These are phyloP conservation scores for Penicillium sp. DNA, from an alignment of 2,329 filamentous ascomycete genomes.

Conservation along the genomic window DNA sequence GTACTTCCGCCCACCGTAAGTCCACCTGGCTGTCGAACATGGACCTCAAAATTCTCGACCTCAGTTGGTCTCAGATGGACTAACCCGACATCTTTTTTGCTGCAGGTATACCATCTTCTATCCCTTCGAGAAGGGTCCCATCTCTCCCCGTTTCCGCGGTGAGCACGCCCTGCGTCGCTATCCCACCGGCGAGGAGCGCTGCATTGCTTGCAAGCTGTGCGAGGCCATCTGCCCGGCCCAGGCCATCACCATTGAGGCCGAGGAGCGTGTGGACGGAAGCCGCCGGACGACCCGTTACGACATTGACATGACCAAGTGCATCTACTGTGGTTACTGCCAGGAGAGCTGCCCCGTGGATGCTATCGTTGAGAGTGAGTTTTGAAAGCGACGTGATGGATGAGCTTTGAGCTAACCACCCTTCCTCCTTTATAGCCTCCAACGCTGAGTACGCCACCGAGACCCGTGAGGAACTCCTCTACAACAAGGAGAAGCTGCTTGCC, in stretches of 20 bases:
- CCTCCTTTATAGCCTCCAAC: constrained; percentile 55
- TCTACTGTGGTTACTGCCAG: constrained; percentile 99
- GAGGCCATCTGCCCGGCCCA: constrained; percentile 97
- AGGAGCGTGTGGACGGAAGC: constrained; percentile 94
- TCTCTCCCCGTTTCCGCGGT: constrained; percentile 95
- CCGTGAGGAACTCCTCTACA: constrained; percentile 93
- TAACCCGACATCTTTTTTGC: constrained; percentile 2
- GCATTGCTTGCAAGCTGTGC: constrained; percentile 99
- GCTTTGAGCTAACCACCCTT: constrained; percentile 5
- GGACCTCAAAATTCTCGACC: background rate
- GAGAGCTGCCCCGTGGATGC: constrained; percentile 98
- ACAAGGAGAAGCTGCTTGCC: constrained; percentile 89
- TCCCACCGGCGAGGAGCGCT: constrained; percentile 95
- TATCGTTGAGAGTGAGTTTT: constrained; percentile 67
- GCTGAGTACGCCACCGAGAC: constrained; percentile 74
- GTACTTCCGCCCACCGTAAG: constrained; percentile 96
- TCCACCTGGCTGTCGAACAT: constrained; percentile 34
- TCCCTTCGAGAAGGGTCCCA: constrained; percentile 97
- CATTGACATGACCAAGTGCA: constrained; percentile 99
- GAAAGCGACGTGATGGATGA: background rate
- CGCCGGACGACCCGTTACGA: constrained; percentile 96
- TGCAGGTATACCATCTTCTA: constrained; percentile 97
- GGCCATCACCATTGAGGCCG: constrained; percentile 98
- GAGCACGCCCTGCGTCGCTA: constrained; percentile 96
- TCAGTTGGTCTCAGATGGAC: constrained; percentile 8